phyloP scores from a whole-genome alignment of 2,329 filamentous ascomycete species.

The Scytalidium lignicola region DNA sequence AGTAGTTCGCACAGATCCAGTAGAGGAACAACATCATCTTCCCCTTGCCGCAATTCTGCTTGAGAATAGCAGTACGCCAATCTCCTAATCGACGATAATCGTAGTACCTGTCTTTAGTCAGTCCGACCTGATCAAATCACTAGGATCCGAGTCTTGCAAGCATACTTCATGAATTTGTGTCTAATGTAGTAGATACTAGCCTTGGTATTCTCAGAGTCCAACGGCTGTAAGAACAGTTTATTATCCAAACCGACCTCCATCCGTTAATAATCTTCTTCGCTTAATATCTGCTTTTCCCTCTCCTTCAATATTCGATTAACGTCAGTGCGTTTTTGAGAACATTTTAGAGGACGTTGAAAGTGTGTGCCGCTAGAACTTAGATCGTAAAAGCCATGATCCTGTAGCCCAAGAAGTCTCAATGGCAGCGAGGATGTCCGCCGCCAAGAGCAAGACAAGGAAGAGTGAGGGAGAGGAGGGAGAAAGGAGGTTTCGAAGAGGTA shows the following conservation, averaged over 20 bases:
- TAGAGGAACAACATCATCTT: conserved; percentile 22
- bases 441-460: conserved; percentile 2
- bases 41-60: conserved; percentile 17
- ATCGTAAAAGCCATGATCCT: conserved; percentile 9
- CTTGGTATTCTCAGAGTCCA: conserved; percentile 16
- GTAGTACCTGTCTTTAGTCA: conserved; percentile 8
- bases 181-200: conserved; percentile 20
- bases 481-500: conserved; percentile 7
- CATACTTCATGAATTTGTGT: conserved; percentile 16
- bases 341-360: conserved; percentile 8
- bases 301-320: conserved; percentile 9
- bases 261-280: conserved; percentile 10
- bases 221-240: conserved; percentile 11
- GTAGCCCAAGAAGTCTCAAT: background rate
- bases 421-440: background rate
- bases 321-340: conserved; percentile 7
- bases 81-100: conserved; percentile 3
- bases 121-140: conserved; percentile 2
- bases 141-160: conserved; percentile 1
- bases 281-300: conserved; percentile 9
- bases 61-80: conserved; percentile 12
- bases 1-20: conserved; percentile 19
- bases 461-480: too few species aligned
- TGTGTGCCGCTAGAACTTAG: conserved; percentile 4
- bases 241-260: conserved; percentile 13